These are phyloP conservation scores for Ettlia oleoabundans DNA, from an alignment of 139 green algal genomes.

Conservation along the genomic window DNA sequence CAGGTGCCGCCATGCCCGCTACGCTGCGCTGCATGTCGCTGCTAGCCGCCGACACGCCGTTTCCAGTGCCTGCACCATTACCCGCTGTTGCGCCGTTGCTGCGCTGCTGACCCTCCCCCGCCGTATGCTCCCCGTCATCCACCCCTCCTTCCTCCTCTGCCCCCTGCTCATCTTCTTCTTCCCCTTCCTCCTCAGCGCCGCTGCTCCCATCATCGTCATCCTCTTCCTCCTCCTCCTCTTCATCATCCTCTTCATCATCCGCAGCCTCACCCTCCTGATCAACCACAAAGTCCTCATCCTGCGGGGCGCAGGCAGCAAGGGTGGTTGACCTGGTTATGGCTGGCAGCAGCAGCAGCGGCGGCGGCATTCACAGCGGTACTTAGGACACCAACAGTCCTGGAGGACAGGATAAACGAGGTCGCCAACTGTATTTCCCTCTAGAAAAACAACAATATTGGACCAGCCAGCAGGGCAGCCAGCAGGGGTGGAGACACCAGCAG, in stretches of 20 bases:
- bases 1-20: neutral
- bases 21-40: neutral
- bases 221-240: neutral
- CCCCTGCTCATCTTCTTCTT: neutral
- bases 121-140: too few species aligned
- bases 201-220: neutral
- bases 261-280: neutral
- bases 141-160: neutral
- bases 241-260: conserved; percentile 1
- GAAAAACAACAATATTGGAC: too few species aligned
- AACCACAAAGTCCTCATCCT: conserved; percentile 24
- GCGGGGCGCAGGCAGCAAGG: neutral
- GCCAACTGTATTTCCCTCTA: too few species aligned
- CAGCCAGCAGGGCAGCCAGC: too few species aligned
- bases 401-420: too few species aligned
- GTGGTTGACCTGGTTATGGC: too few species aligned
- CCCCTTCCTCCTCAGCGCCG: neutral
- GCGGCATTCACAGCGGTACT: too few species aligned
- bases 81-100: neutral
- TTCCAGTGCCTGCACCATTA: neutral
- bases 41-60: neutral
- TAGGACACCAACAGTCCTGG: too few species aligned
- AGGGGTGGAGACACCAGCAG: neutral
- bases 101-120: conserved; percentile 3
- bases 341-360: neutral